These are phyloP conservation scores for Ichthyophthirius multifiliis DNA, from an alignment of 169 alveolate genomes.

Conservation along the genomic window DNA sequence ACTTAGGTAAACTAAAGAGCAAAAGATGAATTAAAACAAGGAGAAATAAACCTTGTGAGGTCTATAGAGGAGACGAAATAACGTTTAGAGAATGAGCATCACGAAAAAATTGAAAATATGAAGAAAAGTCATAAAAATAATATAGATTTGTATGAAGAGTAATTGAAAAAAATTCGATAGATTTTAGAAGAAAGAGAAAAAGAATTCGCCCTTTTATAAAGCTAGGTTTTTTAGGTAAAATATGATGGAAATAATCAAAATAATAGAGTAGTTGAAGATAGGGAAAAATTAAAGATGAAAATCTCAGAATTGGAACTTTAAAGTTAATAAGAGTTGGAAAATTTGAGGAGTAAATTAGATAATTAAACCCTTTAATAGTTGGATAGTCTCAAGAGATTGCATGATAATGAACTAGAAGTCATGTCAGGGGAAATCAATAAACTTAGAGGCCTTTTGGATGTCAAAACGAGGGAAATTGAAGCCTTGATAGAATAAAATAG, in stretches of 20 bases:
- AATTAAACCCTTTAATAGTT: background rate
- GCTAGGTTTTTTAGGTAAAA: background rate
- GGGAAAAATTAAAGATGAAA: background rate
- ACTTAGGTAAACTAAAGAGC: background rate
- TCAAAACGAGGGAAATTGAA: background rate
- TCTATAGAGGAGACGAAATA: background rate
- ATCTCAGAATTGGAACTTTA: background rate
- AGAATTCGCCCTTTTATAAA: background rate
- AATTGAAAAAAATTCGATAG: background rate
- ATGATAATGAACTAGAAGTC: constrained; percentile 4
- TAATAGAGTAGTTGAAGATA: background rate
- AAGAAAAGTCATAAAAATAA: background rate
- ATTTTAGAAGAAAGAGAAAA: constrained; percentile 13
- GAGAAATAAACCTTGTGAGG: background rate
- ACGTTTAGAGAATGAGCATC: background rate
- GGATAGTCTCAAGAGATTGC: background rate
- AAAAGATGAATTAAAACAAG: constrained; percentile 5
- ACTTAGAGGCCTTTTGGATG: background rate
- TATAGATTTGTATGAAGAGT: constrained; percentile 10
- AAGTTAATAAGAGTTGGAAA: background rate
- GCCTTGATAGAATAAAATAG: constrained; percentile 2
- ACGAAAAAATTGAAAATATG: background rate
- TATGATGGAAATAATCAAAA: background rate
- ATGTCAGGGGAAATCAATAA: background rate
- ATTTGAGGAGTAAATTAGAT: background rate